Evolutionary conservation across 129 eudicot genomes (phyloP), one percentile per base, ranked within the genome.

Genomic region (Silybum marianum): DNA sequence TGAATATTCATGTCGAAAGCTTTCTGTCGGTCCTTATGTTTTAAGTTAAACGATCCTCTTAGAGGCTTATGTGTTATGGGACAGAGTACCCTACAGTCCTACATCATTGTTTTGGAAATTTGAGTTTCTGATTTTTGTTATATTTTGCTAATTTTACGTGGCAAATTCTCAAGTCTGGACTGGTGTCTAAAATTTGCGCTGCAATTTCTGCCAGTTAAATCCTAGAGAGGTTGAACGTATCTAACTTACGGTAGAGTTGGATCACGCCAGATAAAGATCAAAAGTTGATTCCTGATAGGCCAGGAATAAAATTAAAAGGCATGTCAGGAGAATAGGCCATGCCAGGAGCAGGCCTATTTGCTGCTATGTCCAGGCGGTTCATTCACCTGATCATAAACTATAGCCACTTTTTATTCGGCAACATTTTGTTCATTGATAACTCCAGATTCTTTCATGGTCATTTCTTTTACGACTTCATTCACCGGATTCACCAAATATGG

Each of bases 121-220:
- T 19, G 54, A 72, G 58, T 72, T 72, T 72, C 42, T 19, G 40
- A 21, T 48, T 25, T 74, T 40, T 67, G 74, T 68, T 40, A 25
- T 40, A 30, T 76, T 77, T 60, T 63, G 70, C 76, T 78, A 28
- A 69, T 3, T 16, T 67, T 14, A 11, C 80, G 36, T 34, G 71
- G 51, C 54, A 60, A 5, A 4, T 60, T 19, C 3, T 62, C 18
- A 34, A 62, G 16, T 60, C 36, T 32, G 71, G 60, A 38, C 62
- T 65, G 39, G 70, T 38, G 60, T 38, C 8, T 12, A 48, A 48
- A 77, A 16, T 25, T 34, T 60, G 30, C 1, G 38, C 32, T 60
- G 71, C 36, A 76, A 32, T 76, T 76, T 63, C 32, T 2, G 38
- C 54, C 34, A 18, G 62, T 13, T 77, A 66, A 78, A n/a, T 19